Evolutionary conservation across 2,329 filamentous ascomycete genomes (phyloP), one percentile per base, ranked within the genome.

Genomic region (Fusarium miscanthi): DNA sequence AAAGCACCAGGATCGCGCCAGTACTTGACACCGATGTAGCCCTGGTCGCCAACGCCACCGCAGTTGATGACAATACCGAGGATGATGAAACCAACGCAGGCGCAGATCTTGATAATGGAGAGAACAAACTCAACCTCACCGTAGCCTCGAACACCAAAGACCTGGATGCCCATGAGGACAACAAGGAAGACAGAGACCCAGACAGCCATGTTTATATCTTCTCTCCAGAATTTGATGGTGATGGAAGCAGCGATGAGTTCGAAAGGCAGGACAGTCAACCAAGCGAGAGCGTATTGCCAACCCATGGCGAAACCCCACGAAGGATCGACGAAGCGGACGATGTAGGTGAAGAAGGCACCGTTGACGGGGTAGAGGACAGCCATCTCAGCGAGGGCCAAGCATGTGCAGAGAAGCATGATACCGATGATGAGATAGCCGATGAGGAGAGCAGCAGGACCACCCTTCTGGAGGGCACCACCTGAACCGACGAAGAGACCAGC

Each of bases 291-390:
- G 80, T 97, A 97, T 87, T 97, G 97, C 94, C 94, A 97, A 25
- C 94, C 94, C 93, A 97, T 97, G 52, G 94, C 93, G 79, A 97
- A 97, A 0, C 94, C 94, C 94, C 94, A 97, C 1, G 95, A 94
- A 3, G 95, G 95, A 79, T 98, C 94, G 27, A 98, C 83, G 78
- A 98, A 98, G 33, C 95, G 90, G 40, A 93, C 97, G 33, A 94
- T 96, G 82, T 95, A 98, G 19, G 94, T 92, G 6, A 94, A 94
- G 81, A 98, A 98, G 11, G 94, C 97, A 67, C 95, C 95, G 40
- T 95, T 93, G 38, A 98, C 92, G 7, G 95, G 95, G 77, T 95
- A 98, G 23, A 94, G 84, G 25, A 98, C 94, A 31, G 95, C 94
- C 84, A 98, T 89, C 82, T 98, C 95, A 70, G 95, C 95, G 31